These are phyloP conservation scores for Leccinum boreale DNA, from an alignment of 768 basidiomycete species.

Conservation along the genomic window DNA sequence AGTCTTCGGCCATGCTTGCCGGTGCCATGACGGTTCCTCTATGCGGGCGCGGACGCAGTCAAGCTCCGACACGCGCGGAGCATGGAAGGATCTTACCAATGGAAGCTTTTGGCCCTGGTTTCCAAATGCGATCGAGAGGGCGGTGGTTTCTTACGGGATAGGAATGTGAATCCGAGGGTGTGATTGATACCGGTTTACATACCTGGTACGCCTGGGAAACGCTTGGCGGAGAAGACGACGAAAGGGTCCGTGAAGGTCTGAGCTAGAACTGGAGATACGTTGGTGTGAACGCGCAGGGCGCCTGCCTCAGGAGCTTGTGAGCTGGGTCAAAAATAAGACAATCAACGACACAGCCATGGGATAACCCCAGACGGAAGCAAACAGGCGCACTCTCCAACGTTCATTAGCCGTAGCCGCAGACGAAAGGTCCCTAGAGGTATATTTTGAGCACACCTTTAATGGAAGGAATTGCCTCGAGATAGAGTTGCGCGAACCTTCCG, in stretches of 20 bases:
- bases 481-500: slow-evolving; percentile 63
- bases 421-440: slow-evolving; percentile 68
- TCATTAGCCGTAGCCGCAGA: slow-evolving; percentile 83
- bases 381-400: slow-evolving; percentile 80
- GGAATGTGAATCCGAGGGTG: slow-evolving; percentile 16
- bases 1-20: slow-evolving; percentile 56
- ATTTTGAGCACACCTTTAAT: slow-evolving; percentile 21
- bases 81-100: slow-evolving; percentile 51
- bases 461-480: slow-evolving; percentile 21
- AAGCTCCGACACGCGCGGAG: slow-evolving; percentile 20
- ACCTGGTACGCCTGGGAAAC: slow-evolving; percentile 94
- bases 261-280: slow-evolving; percentile 74
- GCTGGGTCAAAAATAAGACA: slow-evolving; percentile 36
- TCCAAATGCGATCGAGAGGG: slow-evolving; percentile 82
- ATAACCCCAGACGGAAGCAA: slow-evolving; percentile 14
- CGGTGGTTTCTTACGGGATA: slow-evolving; percentile 67
- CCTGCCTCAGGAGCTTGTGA: slow-evolving; percentile 72
- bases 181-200: slow-evolving; percentile 23
- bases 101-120: slow-evolving; percentile 90
- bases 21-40: slow-evolving; percentile 83
- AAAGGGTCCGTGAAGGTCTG: slow-evolving; percentile 83
- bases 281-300: slow-evolving; percentile 61
- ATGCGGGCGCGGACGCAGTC: slow-evolving; percentile 19
- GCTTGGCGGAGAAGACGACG: slow-evolving; percentile 87
- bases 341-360: slow-evolving; percentile 20